A percentile compares a stretch with the other conserved stretches of the same genome.
These are phyloP conservation scores for Perkinsus chesapeaki DNA, from an alignment of 169 alveolate genomes.

Conservation along the genomic window DNA sequence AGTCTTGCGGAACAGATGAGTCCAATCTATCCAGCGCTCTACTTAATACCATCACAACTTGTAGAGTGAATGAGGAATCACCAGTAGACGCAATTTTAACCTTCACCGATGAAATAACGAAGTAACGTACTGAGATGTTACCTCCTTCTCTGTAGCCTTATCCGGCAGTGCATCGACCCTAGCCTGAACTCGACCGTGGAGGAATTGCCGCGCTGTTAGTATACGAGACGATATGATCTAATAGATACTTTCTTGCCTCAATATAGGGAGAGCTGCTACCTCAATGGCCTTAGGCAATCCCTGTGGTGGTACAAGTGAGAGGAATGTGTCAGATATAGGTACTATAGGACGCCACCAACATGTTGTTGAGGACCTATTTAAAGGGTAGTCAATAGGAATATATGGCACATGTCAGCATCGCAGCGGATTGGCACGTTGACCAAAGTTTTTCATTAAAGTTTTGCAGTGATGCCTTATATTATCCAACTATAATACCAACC, in stretches of 20 bases:
- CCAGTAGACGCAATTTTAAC: neutral
- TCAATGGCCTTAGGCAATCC: neutral
- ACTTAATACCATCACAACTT: neutral
- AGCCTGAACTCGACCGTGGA: neutral
- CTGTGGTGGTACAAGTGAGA: neutral
- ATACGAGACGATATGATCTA: neutral
- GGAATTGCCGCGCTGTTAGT: neutral
- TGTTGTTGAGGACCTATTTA: neutral
- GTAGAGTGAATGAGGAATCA: neutral
- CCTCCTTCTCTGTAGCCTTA: neutral
- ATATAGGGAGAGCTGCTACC: neutral
- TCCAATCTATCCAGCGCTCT: neutral
- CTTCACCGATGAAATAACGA: neutral
- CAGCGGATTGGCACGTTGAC: no score
- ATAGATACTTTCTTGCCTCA: neutral
- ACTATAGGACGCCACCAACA: neutral
- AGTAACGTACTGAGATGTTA: neutral
- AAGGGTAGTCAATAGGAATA: no score
- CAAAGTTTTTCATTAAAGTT: no score
- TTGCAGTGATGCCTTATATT: no score
- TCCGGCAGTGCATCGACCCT: neutral
- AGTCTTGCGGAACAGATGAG: neutral
- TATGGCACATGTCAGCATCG: no score
- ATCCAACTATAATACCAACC: no score
- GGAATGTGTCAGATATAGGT: neutral